Evolutionary conservation across 225 moss, liverwort and hornwort species (phyloP).

Genomic region (Climacium dendroides): DNA sequence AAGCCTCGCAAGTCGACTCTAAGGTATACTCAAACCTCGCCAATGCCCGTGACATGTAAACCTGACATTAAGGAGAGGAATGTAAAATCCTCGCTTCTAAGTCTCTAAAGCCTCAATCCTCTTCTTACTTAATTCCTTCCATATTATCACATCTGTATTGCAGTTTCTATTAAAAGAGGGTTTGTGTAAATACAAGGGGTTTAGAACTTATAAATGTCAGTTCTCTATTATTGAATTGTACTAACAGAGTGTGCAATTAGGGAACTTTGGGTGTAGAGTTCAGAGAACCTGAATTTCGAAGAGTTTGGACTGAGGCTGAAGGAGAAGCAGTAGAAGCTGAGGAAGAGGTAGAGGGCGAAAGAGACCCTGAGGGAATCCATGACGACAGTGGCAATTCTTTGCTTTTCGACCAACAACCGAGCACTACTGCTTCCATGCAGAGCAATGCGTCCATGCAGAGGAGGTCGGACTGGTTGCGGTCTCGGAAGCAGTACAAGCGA

Average conservation of each 20-base stretch:
- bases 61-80: neutral
- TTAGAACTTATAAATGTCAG: neutral
- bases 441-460: constrained; percentile 41
- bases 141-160: neutral
- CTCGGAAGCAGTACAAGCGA: constrained; percentile 55
- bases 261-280: neutral
- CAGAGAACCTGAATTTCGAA: constrained; percentile 40
- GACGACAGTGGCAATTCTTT: constrained; percentile 21
- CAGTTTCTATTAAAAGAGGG: neutral
- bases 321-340: neutral
- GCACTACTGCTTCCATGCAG: neutral
- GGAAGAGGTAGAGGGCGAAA: constrained; percentile 3
- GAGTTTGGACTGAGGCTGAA: constrained; percentile 26
- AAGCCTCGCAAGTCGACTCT: neutral
- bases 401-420: constrained; percentile 16
- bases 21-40: neutral
- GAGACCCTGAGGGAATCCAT: constrained; percentile 12
- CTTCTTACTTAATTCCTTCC: neutral
- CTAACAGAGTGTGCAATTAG: neutral
- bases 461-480: constrained; percentile 43
- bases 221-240: neutral
- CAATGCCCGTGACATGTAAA: neutral
- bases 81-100: neutral
- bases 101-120: neutral
- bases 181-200: neutral